Evolutionary conservation across 208 protist genomes (phyloP).

Genomic region (Trypanosoma cruzi): DNA sequence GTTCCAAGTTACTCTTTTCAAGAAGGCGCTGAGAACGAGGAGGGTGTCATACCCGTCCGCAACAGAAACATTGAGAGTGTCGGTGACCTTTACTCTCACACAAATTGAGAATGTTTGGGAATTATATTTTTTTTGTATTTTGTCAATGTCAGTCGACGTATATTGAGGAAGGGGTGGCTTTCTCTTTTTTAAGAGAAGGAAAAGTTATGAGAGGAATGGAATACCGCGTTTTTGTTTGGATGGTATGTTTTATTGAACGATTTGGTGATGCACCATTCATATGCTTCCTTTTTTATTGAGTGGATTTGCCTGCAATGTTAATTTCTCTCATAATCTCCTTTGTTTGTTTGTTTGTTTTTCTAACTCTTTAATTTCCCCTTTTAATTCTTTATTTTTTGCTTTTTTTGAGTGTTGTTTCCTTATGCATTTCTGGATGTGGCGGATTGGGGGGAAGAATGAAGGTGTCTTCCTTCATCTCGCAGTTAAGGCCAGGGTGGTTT

Average conservation of each 20-base stretch:
- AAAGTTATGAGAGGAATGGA: too few relatives aligned
- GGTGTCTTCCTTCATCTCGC: slow-evolving; percentile 45
- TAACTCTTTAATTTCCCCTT: background rate
- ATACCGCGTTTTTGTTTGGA: background rate
- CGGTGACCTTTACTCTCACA: slow-evolving; percentile 32
- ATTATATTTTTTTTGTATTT: background rate
- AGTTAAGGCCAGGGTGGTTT: slow-evolving; percentile 47
- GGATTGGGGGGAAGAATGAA: slow-evolving; percentile 9
- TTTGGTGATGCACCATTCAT: background rate
- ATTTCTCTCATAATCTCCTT: too few relatives aligned
- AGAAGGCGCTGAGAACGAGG: slow-evolving; percentile 67
- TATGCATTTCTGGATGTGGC: background rate
- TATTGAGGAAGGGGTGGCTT: too few relatives aligned
- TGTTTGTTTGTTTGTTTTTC: background rate
- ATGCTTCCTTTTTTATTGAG: too few relatives aligned
- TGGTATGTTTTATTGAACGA: background rate
- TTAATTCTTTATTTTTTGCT: background rate
- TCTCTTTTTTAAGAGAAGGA: too few relatives aligned
- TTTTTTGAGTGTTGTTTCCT: background rate
- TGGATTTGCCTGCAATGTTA: too few relatives aligned
- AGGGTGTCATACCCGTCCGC: slow-evolving; percentile 65
- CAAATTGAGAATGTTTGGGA: slow-evolving; percentile 18
- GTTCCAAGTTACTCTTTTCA: slow-evolving; percentile 71
- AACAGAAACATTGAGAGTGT: slow-evolving; percentile 43
- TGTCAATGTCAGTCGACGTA: background rate